Base-by-base conservation (phyloP, 345 rosid genomes). In the Syzygium aromaticum region DNA sequence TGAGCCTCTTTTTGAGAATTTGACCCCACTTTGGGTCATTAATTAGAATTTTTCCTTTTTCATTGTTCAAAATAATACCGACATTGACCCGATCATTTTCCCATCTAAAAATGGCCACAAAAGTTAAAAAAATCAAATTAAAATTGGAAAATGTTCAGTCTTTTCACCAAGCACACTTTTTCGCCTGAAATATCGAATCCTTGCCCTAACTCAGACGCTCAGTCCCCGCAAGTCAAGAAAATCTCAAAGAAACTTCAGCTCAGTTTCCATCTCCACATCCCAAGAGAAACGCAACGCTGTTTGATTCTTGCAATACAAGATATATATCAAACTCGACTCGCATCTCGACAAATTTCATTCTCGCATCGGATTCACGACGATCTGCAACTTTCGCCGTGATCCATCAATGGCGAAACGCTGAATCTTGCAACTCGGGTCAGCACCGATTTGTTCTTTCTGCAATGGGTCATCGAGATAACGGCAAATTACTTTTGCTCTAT, bases 401-500 rank as follows among this genome's bases (percentile, higher is more conserved):
- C 59, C 85, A 15, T 11, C 85, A 33, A 84, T 87, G 86, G 61
- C 84, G 51, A 17, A 77, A 30, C 30, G 25, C 87, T 85, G 85
- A 88, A 46, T 49, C 57, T 8, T 51, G 15, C 1, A 49, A 27
- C 10, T 22, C 73, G n/a, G 27, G 40, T 53, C 77, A 11, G 51
- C 57, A 16, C 49, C 82, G 82, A 38, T 19, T 73, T 19, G 82
- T 73, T 84, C 84, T 54, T 54, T 78, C 43, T 56, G 46, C 84
- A 87, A 94, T 95, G 98, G 98, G 93, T 67, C 85, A 59, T 91
- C 84, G 87, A 80, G 90, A 23, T 82, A 89, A 90, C 88, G 95
- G 95, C 96, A 97, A 93, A 98, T 92, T 91, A 30, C 83, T 91
- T 51, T 84, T 94, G 30, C 88, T 92, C 87, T 87, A 22, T 89